Evolutionary conservation across 2,329 filamentous ascomycete genomes (phyloP).

Genomic region (Ilyonectria destructans): DNA sequence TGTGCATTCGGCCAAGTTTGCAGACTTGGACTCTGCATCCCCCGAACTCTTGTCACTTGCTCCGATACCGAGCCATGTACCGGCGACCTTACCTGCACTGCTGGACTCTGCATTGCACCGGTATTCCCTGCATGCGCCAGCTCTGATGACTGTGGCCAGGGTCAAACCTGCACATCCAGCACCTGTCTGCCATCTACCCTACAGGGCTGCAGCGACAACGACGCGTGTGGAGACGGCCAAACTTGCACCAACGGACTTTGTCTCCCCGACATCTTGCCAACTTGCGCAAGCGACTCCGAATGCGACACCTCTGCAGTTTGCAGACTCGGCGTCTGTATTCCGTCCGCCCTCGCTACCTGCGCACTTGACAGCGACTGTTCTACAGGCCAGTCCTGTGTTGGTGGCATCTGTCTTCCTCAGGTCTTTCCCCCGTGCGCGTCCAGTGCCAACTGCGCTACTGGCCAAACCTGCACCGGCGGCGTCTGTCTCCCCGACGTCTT

Average conservation of each 20-base stretch:
- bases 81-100: not conserved
- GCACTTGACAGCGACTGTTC: conserved; percentile 10
- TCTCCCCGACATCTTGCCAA: conserved; percentile 11
- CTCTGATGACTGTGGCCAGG: conserved; percentile 5
- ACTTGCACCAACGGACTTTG: conserved; percentile 16
- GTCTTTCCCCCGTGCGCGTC: conserved; percentile 4
- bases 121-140: conserved; percentile 10
- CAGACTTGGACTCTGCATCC: conserved; percentile 22
- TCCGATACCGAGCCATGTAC: not conserved
- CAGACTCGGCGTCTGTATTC: conserved; percentile 19
- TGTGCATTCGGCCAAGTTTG: conserved; percentile 16
- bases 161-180: conserved; percentile 12
- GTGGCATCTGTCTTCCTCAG: conserved; percentile 19
- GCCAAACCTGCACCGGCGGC: conserved; percentile 13
- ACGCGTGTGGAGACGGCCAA: conserved; percentile 5
- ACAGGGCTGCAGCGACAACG: not conserved
- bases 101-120: conserved; percentile 13
- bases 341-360: conserved; percentile 1
- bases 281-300: conserved; percentile 1
- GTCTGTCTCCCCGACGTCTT: conserved; percentile 14
- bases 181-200: conserved; percentile 19
- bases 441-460: not conserved
- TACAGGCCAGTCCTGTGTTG: not conserved
- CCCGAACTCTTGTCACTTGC: conserved; percentile 2
- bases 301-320: conserved; percentile 7